Percentiles rank a stretch among this genome's conserved stretches.
phyloP scores from a whole-genome alignment of 495 filamentous ascomycete species.

The Tuber indicum region DNA sequence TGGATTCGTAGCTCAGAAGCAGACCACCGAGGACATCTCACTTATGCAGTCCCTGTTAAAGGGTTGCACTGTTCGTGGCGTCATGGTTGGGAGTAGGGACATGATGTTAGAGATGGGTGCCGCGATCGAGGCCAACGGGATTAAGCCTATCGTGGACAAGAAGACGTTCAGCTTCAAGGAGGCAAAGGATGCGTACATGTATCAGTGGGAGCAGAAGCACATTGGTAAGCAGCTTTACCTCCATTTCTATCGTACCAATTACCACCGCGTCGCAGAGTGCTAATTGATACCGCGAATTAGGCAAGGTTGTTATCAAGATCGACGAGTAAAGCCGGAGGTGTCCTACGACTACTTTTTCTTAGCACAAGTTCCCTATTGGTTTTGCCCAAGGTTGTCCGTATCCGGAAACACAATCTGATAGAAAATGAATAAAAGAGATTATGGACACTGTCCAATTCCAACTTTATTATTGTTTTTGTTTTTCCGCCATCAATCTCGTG shows the following conservation, averaged over 20 bases:
- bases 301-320: background rate
- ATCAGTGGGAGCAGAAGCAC: constrained; percentile 7
- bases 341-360: background rate
- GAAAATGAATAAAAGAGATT: background rate
- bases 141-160: constrained; percentile 3
- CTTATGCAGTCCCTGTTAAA: background rate
- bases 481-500: background rate
- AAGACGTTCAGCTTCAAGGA: constrained; percentile 6
- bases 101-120: background rate
- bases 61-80: background rate
- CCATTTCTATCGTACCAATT: background rate
- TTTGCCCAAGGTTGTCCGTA: background rate
- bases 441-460: background rate
- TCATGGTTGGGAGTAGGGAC: background rate
- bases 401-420: background rate
- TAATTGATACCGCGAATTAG: background rate
- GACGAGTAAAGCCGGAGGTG: background rate
- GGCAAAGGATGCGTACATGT: constrained; percentile 5
- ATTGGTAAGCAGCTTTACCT: background rate
- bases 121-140: background rate
- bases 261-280: background rate
- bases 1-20: constrained; percentile 51
- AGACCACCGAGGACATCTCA: background rate
- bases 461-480: background rate
- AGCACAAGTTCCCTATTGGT: background rate